Conservation (phyloP, 768 basidiomycete genomes). For the Tulasnella calospora region DNA sequence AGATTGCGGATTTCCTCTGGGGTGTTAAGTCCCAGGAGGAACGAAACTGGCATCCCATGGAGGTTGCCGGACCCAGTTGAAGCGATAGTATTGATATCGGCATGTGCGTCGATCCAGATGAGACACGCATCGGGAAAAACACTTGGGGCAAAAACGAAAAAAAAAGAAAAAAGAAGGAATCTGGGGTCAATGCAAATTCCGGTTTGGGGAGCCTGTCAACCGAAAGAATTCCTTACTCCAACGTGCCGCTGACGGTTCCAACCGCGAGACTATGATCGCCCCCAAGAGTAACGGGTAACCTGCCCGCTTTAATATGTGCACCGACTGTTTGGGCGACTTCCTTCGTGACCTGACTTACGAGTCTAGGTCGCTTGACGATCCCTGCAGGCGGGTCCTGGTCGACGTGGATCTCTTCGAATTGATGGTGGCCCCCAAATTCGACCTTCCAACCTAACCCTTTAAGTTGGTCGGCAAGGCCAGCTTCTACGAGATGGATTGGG, state of each 20-base stretch:
- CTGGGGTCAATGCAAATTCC: neutral
- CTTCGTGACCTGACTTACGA: conserved; percentile 78
- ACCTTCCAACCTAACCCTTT: conserved; percentile 81
- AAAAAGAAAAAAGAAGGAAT: neutral
- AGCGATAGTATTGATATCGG: conserved; percentile 89
- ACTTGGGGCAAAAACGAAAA: conserved; percentile 18
- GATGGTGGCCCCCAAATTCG: conserved; percentile 82
- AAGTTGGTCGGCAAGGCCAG: conserved; percentile 76
- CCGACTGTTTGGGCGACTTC: conserved; percentile 75
- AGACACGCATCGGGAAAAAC: conserved; percentile 58
- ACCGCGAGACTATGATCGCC: conserved; percentile 96
- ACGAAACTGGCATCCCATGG: conserved; percentile 97
- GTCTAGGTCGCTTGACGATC: conserved; percentile 80
- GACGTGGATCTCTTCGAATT: conserved; percentile 69
- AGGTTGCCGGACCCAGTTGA: conserved; percentile 89
- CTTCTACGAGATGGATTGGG: conserved; percentile 83
- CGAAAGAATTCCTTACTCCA: conserved; percentile 49
- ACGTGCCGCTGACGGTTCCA: conserved; percentile 90
- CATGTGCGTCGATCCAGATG: conserved; percentile 95
- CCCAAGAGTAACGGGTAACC: conserved; percentile 84
- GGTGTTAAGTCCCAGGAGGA: conserved; percentile 59
- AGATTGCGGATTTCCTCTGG: conserved; percentile 26
- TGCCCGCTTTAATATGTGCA: conserved; percentile 67
- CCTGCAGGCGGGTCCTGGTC: conserved; percentile 75
- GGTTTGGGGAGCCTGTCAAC: neutral